These are phyloP conservation scores for Mycena amicta DNA, from an alignment of 768 basidiomycete species.

Conservation along the genomic window DNA sequence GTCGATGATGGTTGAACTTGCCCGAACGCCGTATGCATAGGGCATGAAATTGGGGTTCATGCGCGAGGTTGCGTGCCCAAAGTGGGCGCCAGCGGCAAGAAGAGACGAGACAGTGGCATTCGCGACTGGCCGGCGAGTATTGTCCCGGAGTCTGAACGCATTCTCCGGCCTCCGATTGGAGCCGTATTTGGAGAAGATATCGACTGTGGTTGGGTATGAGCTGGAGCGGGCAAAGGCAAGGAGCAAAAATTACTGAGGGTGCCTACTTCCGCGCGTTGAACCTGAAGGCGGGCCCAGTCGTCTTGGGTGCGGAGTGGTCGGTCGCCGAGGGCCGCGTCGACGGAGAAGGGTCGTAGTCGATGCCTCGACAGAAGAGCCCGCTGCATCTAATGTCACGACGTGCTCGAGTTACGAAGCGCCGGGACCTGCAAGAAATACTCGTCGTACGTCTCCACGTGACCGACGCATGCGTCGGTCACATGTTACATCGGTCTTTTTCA, in stretches of 20 bases:
- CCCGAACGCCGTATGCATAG: constrained; percentile 90
- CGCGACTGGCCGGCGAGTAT: constrained; percentile 65
- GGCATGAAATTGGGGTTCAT: constrained; percentile 91
- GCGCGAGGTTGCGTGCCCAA: constrained; percentile 83
- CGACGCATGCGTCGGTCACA: too few relatives aligned
- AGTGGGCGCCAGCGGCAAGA: constrained; percentile 89
- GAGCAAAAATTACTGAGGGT: constrained; percentile 48
- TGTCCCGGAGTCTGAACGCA: constrained; percentile 73
- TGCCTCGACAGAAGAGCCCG: too few relatives aligned
- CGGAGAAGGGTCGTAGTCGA: constrained; percentile 15
- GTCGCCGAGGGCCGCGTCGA: constrained; percentile 22
- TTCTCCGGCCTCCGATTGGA: constrained; percentile 72
- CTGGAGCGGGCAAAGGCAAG: constrained; percentile 1
- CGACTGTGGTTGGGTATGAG: constrained; percentile 43
- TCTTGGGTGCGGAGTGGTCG: constrained; percentile 45
- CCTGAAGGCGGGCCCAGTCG: constrained; percentile 70
- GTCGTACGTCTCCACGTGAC: too few relatives aligned
- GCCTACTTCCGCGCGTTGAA: constrained; percentile 56
- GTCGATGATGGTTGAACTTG: constrained; percentile 91
- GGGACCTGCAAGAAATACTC: too few relatives aligned
- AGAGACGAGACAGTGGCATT: constrained; percentile 86
- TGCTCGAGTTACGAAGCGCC: too few relatives aligned
- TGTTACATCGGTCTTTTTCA: too few relatives aligned
- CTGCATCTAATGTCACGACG: too few relatives aligned
- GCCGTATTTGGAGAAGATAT: constrained; percentile 70